Conservation (phyloP, 352 stramenopile species). For the Globisporangium echinulatum region DNA sequence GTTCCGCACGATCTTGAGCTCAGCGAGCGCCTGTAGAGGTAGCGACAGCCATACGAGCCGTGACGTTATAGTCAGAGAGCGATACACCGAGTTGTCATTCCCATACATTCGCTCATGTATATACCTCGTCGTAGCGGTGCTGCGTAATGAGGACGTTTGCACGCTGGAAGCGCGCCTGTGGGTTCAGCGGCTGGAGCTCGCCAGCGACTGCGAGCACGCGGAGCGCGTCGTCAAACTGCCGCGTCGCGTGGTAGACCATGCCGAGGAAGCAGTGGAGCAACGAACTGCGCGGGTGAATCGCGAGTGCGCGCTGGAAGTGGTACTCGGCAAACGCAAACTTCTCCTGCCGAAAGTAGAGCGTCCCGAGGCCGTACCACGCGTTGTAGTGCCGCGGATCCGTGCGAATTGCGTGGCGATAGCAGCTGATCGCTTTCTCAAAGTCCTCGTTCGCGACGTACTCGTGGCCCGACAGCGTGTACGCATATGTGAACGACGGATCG, state of each 20-base stretch:
- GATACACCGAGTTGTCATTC: too few species aligned
- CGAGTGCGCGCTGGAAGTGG: slow-evolving; percentile 91
- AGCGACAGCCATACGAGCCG: too few species aligned
- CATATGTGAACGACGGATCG: slow-evolving; percentile 94
- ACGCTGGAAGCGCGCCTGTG: slow-evolving; percentile 91
- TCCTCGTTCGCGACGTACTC: slow-evolving; percentile 98
- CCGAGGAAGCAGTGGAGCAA: slow-evolving; percentile 94
- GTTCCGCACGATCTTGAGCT: slow-evolving; percentile 91
- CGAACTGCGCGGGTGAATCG: slow-evolving; percentile 93
- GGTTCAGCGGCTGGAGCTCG: slow-evolving; percentile 90
- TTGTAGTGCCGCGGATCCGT: slow-evolving; percentile 92
- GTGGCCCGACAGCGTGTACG: slow-evolving; percentile 96
- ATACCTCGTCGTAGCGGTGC: slow-evolving; percentile 85
- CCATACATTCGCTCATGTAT: too few species aligned
- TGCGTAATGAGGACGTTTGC: slow-evolving; percentile 93
- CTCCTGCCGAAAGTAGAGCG: slow-evolving; percentile 96
- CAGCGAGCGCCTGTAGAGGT: slow-evolving; percentile 54
- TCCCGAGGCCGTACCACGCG: slow-evolving; percentile 89
- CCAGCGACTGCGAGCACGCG: slow-evolving; percentile 84
- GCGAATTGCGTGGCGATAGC: slow-evolving; percentile 93
- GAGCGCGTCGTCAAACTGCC: slow-evolving; percentile 88
- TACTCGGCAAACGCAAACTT: slow-evolving; percentile 97
- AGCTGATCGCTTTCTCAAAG: slow-evolving; percentile 96
- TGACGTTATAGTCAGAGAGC: too few species aligned
- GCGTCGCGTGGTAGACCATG: slow-evolving; percentile 92